Conservation (phyloP, 176 grass and related monocot species). For the Bolboschoenus planiculmis region DNA sequence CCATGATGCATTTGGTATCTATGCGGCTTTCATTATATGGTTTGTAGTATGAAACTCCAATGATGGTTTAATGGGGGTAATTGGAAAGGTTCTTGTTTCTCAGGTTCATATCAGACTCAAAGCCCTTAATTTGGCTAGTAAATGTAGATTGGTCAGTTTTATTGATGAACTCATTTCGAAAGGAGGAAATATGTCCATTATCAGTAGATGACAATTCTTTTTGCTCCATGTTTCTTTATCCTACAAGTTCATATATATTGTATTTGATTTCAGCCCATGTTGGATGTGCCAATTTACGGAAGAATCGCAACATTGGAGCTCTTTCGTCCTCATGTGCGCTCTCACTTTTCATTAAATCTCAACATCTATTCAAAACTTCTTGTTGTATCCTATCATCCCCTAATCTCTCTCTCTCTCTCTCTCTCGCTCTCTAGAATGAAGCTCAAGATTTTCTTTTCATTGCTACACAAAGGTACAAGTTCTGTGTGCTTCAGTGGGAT, state of each 20-base stretch:
- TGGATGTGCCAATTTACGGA: slow-evolving; percentile 97
- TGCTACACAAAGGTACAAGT: slow-evolving; percentile 91
- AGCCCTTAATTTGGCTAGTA: not conserved
- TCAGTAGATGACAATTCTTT: not conserved
- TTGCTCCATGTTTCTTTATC: not conserved
- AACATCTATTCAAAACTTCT: not conserved
- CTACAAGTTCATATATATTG: not conserved
- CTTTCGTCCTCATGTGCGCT: slow-evolving; percentile 81
- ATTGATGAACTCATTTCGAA: not conserved
- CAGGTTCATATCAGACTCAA: not conserved
- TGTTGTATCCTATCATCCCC: slow-evolving; percentile 2
- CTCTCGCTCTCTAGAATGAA: slow-evolving; percentile 52
- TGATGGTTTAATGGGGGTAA: not conserved
- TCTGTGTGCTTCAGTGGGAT: slow-evolving; percentile 96
- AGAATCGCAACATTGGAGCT: slow-evolving; percentile 88
- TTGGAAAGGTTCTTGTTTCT: not conserved
- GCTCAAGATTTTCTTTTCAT: slow-evolving; percentile 92
- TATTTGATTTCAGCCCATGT: slow-evolving; percentile 60
- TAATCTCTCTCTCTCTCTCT: not conserved
- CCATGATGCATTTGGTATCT: not conserved
- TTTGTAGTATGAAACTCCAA: not conserved
- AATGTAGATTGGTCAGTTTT: not conserved
- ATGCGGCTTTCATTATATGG: not conserved
- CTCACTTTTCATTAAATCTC: not conserved
- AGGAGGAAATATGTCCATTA: not conserved